Evolutionary conservation across 176 grass and related monocot genomes (phyloP), one percentile per base, ranked within the genome.

Genomic region (Triticum turgidum): DNA sequence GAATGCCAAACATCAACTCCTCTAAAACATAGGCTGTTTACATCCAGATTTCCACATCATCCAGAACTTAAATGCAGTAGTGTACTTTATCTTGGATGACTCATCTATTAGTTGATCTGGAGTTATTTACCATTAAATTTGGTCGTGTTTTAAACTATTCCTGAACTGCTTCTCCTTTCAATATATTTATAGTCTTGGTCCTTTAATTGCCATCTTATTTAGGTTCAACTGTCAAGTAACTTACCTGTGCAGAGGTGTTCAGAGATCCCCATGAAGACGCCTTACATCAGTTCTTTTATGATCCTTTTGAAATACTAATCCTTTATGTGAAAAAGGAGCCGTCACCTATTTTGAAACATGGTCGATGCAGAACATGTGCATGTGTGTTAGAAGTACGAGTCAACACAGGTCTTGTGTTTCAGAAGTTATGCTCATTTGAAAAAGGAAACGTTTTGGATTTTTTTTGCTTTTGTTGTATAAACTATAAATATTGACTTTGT

Each of bases 81-180:
- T 59, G 49, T 73, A 72, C 17, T 29, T 56, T 72, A 63, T 63
- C 21, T 62, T 63, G 37, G 33, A 38, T 59, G 33, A 59, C 65
- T 58, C 38, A 61, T 63, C 21, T 32, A 14, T 45, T 32, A 70
- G 20, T 58, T 83, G 59, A 7, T 64, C 71, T 14, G 29, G 18
- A 34, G 22, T 62, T 83, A 17, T 76, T 64, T 76, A 45, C 6
- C 38, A 76, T 32, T 49, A 37, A 17, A 65, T 76, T 64, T 75
- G 25, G 20, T 84, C 62, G 56, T 84, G 27, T 62, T 84, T 35
- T 73, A 10, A 69, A 70, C n/a, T 61, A 7, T 83, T 81, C 44
- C 42, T 30, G 18, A 33, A 52, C 44, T 7, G 25, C 45, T 34
- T 29, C 33, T 73, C n/a, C 9, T 64, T 45, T 49, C 39, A 74